Percentiles rank a stretch among this genome's conserved stretches.
Evolutionary conservation across 345 rosid genomes (phyloP).

Genomic region (Murraya paniculata): DNA sequence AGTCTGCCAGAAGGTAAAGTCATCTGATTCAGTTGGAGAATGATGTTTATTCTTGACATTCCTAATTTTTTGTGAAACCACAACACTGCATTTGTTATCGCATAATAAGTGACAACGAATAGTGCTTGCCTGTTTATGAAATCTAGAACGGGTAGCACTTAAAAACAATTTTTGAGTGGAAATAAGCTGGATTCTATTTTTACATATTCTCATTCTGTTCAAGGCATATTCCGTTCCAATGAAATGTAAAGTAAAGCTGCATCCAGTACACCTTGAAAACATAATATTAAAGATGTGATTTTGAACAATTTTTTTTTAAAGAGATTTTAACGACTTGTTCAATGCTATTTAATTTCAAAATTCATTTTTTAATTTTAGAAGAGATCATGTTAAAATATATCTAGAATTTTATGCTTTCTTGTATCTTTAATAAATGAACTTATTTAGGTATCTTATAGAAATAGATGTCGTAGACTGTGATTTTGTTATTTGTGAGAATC

Average conservation of each 20-base stretch:
- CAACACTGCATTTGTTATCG: background rate
- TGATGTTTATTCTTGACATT: background rate
- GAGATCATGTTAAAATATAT: background rate
- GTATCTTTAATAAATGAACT: background rate
- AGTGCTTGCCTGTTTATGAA: background rate
- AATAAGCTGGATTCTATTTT: background rate
- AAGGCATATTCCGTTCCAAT: no score
- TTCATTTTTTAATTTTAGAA: background rate
- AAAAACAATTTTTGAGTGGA: background rate
- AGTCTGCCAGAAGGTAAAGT: constrained; percentile 70
- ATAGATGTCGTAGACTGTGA: background rate
- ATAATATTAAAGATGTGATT: background rate
- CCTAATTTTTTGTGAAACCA: no score
- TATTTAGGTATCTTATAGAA: background rate
- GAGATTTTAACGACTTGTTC: background rate
- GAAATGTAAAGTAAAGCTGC: background rate
- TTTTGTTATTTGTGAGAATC: background rate
- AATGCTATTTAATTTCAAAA: background rate
- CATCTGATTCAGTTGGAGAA: background rate
- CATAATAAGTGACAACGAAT: background rate
- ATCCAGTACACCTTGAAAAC: background rate
- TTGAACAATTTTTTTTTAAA: background rate
- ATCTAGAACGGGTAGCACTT: background rate
- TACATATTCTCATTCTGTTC: background rate
- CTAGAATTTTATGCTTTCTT: background rate